These are phyloP conservation scores for Capsicum pubescens DNA, from an alignment of 257 asterid genomes.

Conservation along the genomic window DNA sequence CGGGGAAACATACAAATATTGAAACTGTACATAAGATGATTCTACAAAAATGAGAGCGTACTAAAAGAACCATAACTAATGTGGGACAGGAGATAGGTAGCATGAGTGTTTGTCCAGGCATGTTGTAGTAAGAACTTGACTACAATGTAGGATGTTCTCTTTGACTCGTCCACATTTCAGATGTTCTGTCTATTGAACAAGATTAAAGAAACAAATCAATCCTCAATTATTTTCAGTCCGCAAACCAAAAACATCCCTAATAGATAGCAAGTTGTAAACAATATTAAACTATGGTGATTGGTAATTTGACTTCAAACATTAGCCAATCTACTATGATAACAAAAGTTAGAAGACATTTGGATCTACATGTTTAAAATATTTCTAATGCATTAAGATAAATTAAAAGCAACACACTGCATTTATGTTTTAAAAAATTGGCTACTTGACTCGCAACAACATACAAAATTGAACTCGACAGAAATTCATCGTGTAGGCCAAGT, in stretches of 20 bases:
- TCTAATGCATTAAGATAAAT: not conserved
- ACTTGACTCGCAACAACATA: not conserved
- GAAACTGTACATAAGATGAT: constrained; percentile 90
- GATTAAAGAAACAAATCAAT: not conserved
- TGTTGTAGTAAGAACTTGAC: constrained; percentile 59
- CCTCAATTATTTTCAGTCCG: not conserved
- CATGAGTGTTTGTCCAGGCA: constrained; percentile 78
- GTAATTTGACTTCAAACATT: not conserved
- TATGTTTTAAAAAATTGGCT: not conserved
- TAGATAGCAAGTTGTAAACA: not conserved
- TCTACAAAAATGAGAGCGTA: constrained; percentile 63
- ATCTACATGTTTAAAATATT: not conserved
- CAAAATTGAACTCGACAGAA: not conserved
- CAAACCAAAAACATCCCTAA: not conserved
- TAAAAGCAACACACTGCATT: not conserved
- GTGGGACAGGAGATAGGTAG: constrained; percentile 76
- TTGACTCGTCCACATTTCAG: constrained; percentile 88
- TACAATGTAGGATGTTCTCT: constrained; percentile 65
- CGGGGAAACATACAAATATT: constrained; percentile 74
- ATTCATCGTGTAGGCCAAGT: not conserved
- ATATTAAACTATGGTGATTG: not conserved
- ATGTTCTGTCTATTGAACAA: constrained; percentile 69
- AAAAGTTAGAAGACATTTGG: not conserved
- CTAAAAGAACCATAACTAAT: constrained; percentile 70
- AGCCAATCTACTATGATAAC: not conserved